phyloP scores from a whole-genome alignment of 257 asterid species.

The Eucommia ulmoides region DNA sequence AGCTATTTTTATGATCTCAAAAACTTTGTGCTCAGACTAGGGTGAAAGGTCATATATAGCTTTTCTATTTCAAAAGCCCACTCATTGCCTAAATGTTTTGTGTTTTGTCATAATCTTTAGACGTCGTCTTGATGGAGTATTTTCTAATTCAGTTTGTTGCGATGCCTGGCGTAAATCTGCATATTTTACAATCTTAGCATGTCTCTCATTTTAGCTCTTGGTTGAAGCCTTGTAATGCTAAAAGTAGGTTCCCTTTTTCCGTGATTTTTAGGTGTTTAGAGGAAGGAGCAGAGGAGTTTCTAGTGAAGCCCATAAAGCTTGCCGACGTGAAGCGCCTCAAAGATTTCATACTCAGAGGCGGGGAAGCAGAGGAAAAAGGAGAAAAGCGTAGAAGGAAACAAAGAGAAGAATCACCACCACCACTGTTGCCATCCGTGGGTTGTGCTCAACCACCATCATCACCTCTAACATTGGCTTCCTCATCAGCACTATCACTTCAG shows the following conservation, averaged over 20 bases:
- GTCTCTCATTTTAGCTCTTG: not conserved
- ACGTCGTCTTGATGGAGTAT: too few species aligned
- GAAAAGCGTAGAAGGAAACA: conserved; percentile 35
- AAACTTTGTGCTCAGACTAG: too few species aligned
- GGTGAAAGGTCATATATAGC: too few species aligned
- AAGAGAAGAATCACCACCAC: conserved; percentile 7
- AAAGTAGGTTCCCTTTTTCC: not conserved
- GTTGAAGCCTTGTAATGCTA: not conserved
- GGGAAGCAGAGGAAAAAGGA: conserved; percentile 14
- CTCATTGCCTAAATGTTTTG: too few species aligned
- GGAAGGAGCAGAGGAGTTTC: conserved; percentile 85
- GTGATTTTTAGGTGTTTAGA: conserved; percentile 44
- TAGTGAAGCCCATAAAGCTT: conserved; percentile 73
- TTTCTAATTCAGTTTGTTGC: not conserved
- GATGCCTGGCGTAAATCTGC: not conserved
- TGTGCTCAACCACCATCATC: conserved; percentile 9
- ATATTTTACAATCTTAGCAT: not conserved
- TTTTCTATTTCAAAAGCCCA: too few species aligned
- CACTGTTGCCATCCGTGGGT: conserved; percentile 11
- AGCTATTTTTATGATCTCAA: too few species aligned
- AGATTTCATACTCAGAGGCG: conserved; percentile 36
- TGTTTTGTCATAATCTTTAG: too few species aligned
- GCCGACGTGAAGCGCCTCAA: conserved; percentile 55
- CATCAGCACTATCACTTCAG: conserved; percentile 1
- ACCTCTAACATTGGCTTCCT: not conserved